A percentile compares a stretch with the other conserved stretches of the same genome.
phyloP scores from a whole-genome alignment of 441 rosid genomes.

The Gossypium lobatum region DNA sequence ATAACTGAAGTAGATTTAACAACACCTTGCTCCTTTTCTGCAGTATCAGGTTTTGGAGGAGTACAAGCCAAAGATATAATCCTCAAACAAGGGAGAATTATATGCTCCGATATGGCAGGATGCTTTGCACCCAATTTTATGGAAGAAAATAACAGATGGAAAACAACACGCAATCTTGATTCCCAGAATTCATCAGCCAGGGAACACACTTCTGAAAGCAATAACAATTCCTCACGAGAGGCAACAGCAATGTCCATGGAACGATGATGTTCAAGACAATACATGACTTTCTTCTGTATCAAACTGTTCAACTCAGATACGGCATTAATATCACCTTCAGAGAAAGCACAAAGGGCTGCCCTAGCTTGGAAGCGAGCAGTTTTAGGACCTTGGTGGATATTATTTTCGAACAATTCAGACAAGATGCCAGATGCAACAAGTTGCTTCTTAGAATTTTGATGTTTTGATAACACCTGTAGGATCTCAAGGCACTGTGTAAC shows the following conservation, averaged over 20 bases:
- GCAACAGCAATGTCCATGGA: constrained; percentile 98
- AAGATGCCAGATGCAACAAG: constrained; percentile 92
- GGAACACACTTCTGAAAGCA: constrained; percentile 99
- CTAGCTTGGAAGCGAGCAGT: constrained; percentile 94
- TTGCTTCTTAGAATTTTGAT: constrained; percentile 79
- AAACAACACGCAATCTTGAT: constrained; percentile 93
- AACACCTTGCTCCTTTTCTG: constrained; percentile 65
- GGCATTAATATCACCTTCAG: constrained; percentile 90
- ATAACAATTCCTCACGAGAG: constrained; percentile 90
- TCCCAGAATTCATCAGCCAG: constrained; percentile 99
- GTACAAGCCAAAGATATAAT: constrained; percentile 97
- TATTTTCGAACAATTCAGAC: constrained; percentile 92
- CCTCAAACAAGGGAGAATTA: constrained; percentile 99
- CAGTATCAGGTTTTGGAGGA: constrained; percentile 97
- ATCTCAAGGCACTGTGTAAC: constrained; percentile 99
- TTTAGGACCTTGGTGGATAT: constrained; percentile 99
- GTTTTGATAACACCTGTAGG: constrained; percentile 83
- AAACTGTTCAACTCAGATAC: constrained; percentile 87
- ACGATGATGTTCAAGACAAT: constrained; percentile 99
- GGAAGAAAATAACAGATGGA: constrained; percentile 94
- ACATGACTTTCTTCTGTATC: constrained; percentile 96
- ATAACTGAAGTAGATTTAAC: constrained; percentile 52
- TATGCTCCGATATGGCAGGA: constrained; percentile 99
- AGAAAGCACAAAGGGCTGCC: constrained; percentile 91
- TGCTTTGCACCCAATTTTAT: constrained; percentile 99